Percentiles rank a stretch among this genome's conserved stretches.
Evolutionary conservation across 2,329 filamentous ascomycete species (phyloP).

Genomic region (Cordyceps farinosa): DNA sequence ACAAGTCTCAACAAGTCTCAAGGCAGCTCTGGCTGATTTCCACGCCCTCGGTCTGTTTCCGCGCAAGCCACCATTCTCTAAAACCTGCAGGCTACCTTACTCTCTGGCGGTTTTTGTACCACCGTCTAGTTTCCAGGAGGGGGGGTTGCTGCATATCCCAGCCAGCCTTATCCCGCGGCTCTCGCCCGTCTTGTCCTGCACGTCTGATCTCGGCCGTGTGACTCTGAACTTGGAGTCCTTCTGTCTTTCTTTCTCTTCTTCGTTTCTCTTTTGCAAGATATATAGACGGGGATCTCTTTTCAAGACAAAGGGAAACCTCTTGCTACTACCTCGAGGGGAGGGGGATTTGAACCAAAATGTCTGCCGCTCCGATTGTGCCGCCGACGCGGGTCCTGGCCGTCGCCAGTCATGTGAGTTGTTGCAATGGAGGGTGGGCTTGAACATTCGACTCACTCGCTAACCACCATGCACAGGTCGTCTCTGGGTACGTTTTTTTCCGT

Average conservation of each 20-base stretch:
- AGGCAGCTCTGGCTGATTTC: neutral
- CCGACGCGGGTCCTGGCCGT: conserved; percentile 74
- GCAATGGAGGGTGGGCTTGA: neutral
- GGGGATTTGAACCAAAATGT: neutral
- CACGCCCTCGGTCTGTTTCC: neutral
- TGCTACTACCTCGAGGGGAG: too few species aligned
- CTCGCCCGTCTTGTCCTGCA: neutral
- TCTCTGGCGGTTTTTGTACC: too few species aligned
- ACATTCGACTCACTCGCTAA: neutral
- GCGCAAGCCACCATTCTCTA: too few species aligned
- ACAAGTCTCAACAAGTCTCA: neutral
- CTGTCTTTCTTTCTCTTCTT: neutral
- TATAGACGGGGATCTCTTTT: too few species aligned
- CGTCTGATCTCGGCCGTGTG: neutral
- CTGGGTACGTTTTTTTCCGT: conserved; percentile 30
- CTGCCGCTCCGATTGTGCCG: conserved; percentile 34
- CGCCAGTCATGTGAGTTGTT: conserved; percentile 81
- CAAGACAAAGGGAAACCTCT: too few species aligned
- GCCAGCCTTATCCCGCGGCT: neutral
- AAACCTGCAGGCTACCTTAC: too few species aligned
- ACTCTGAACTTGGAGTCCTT: neutral
- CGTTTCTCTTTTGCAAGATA: too few species aligned
- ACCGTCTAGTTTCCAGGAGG: neutral
- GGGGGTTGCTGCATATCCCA: neutral
- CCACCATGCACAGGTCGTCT: conserved; percentile 37